Conservation (phyloP, 192 early-diverging fungal species). For the Glomus cerebriforme region DNA sequence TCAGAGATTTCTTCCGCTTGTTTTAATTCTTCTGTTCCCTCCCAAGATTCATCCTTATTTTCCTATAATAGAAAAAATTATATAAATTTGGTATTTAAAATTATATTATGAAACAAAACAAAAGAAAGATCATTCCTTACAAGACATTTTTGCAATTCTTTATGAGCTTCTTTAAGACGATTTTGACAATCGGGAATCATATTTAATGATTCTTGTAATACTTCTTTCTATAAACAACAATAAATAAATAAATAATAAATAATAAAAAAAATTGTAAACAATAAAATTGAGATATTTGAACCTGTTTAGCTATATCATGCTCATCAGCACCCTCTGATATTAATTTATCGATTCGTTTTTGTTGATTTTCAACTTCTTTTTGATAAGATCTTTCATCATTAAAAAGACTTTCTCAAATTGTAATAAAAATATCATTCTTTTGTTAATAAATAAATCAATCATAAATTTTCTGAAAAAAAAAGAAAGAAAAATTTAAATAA, state of each 20-base stretch:
- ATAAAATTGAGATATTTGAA: constrained; percentile 27
- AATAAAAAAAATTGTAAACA: background rate
- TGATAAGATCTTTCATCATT: constrained; percentile 56
- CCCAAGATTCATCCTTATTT: background rate
- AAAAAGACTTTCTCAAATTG: constrained; percentile 39
- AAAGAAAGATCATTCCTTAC: constrained; percentile 38
- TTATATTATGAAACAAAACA: background rate
- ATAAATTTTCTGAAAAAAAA: background rate
- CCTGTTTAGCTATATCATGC: constrained; percentile 63
- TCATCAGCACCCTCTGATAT: constrained; percentile 53
- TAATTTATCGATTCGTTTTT: constrained; percentile 56
- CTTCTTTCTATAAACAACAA: constrained; percentile 49
- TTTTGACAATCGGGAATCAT: constrained; percentile 65
- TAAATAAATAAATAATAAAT: background rate
- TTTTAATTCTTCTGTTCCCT: constrained; percentile 4
- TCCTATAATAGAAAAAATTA: background rate
- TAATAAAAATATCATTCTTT: background rate
- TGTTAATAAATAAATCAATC: background rate
- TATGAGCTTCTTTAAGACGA: constrained; percentile 47
- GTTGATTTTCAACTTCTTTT: constrained; percentile 51
- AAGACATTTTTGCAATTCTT: constrained; percentile 48
- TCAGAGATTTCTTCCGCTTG: constrained; percentile 11
- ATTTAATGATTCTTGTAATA: constrained; percentile 58
- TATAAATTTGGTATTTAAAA: background rate
- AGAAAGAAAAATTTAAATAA: background rate